Evolutionary conservation across 805 yeast species (phyloP), one percentile per base, ranked within the genome.

Genomic region (Candida taoyuanica): DNA sequence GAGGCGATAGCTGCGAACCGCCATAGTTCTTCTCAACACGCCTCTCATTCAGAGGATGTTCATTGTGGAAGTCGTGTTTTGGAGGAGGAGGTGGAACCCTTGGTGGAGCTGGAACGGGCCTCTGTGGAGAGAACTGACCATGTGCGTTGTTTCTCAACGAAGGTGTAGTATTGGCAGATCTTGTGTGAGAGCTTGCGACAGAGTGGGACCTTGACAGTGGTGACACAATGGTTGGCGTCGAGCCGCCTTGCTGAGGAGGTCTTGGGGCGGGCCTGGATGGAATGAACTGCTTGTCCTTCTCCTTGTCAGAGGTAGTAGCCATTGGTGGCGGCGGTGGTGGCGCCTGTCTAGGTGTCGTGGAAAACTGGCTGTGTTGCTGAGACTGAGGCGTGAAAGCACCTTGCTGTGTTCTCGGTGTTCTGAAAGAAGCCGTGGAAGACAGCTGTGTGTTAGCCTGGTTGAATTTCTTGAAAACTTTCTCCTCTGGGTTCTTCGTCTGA

Each of bases 211-310:
- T 51, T 12, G 55, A 49, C 21, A 53, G 38, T 23, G 64, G 62
- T 0, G 65, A 56, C 1, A 56, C 50, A 18, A 53, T 41, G 17
- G 39, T 43, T 24, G 56, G 43, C 4, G 53, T 32, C 3, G 55
- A 41, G 5, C 58, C n/a, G n/a, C n/a, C 51, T 5, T 36, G 35
- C 25, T 50, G 55, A 4, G 73, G 74, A 9, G 85, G 84, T 49
- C 71, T 74, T 23, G 85, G 85, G 0, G 85, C 83, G 0, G 85
- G 85, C 44, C 85, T 65, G 37, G 76, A 71, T 4, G 85, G 85
- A 36, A 78, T 77, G 45, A 71, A 78, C 49, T 70, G 78, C 19
- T 48, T 53, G 38, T 63, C 74, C 23, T 39, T 49, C 16, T 43
- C 37, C 29, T 23, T 35, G n/a, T 40, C 49, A 21, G 28, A 14